Base-by-base conservation (phyloP, 2,329 filamentous ascomycete species). In the Hypoxylon sp. region DNA sequence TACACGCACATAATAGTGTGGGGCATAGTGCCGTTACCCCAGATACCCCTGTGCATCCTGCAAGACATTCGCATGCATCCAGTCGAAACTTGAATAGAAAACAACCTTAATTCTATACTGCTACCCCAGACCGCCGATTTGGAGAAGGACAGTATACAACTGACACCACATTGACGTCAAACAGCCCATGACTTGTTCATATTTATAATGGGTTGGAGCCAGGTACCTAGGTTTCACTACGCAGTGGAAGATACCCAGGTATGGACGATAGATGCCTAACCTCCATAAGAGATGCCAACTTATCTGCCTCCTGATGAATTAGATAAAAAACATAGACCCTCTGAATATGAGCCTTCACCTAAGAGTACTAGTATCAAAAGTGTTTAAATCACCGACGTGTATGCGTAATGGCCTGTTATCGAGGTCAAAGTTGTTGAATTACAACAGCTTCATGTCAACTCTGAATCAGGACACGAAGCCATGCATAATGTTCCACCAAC, bases 101-200 rank as follows among this genome's bases (percentile, higher is more conserved):
- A 64, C 60, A 66, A 58, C 60, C 49, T 58, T 60, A 64, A 52
- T 55, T 61, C 39, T 57, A 51, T 6, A 57, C 37, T 54, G 11
- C 59, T 60, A 66, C 56, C 53, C 49, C 49, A 56, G 49, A 56
- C 19, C 39, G 39, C 32, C 22, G 32, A 54, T 59, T 32, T 20
- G 26, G 46, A 48, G 32, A 44, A 17, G 7, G 24, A 24, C 19
- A 19, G 37, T 41, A 20, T 28, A 28, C 1, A 50, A n/a, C 44
- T 28, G n/a, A 51, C 6, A 41, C 11, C 6, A 30, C 30, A 24
- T 30, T 30, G 15, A 17, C 11, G 30, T 34, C 30, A 24, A 7
- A n/a, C 4, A 3, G 28, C 15, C 17, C n/a, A 50, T 22, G n/a
- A 43, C 39, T 22, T 20, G 20, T 17, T 43, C 17, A n/a, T 15